Conservation (phyloP, 73 alveolate genomes). For the Effrenium voratum region DNA sequence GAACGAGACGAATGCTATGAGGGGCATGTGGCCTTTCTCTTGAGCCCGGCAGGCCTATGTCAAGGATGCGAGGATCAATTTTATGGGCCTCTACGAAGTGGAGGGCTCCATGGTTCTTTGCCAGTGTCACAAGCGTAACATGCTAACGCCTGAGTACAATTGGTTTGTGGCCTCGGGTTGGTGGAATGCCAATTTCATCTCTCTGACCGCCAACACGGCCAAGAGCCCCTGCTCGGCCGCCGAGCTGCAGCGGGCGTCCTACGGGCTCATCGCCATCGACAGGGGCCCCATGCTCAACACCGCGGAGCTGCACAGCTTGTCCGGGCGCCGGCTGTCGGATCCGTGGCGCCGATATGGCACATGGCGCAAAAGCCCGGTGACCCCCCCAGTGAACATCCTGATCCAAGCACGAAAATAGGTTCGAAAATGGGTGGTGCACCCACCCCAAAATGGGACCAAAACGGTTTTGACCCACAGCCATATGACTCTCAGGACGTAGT, state of each 20-base stretch:
- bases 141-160: conserved; percentile 55
- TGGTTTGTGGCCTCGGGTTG: conserved; percentile 68
- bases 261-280: conserved; percentile 43
- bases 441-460: too few species aligned
- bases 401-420: too few species aligned
- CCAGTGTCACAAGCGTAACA: conserved; percentile 8
- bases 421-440: too few species aligned
- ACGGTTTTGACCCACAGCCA: too few species aligned
- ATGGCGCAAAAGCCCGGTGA: too few species aligned
- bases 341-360: too few species aligned
- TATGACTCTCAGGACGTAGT: too few species aligned
- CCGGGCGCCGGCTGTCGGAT: conserved; percentile 36
- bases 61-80: conserved; percentile 25
- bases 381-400: too few species aligned
- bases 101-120: conserved; percentile 88
- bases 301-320: conserved; percentile 8
- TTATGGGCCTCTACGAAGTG: conserved; percentile 52
- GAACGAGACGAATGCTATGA: background rate
- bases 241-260: conserved; percentile 76
- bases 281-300: conserved; percentile 85
- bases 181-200: conserved; percentile 43
- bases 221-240: conserved; percentile 31
- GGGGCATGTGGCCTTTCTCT: background rate
- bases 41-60: too few species aligned
- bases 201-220: background rate